Base-by-base conservation (phyloP, 2,329 filamentous ascomycete species). In the Penicillium polonicum region DNA sequence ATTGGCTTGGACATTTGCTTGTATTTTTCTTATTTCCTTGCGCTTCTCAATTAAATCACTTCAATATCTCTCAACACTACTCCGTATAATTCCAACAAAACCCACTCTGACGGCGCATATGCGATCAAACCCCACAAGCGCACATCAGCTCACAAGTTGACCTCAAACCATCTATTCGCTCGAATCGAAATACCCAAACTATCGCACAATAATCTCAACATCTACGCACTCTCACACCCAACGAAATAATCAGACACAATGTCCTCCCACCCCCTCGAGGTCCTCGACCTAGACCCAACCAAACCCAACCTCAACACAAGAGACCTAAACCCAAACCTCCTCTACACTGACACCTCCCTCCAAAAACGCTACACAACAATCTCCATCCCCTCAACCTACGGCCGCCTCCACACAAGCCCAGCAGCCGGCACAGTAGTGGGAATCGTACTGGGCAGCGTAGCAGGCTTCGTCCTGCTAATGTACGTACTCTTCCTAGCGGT, bases 341-440 rank as follows among this genome's bases (percentile, higher is more conserved):
- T 58, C 9, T 27, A 51, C 36, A 51, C 29, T 4, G 52, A 60
- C 54, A 53, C 29, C 33, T 27, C 55, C 42, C 58, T 64, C 41
- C 49, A 67, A 60, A 64, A 60, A 36, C 65, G 67, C 45, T 69
- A 69, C 59, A 64, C 63, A 54, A 72, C 75, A 51, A 63, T 77
- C 63, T 76, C 84, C 60, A 86, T 89, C 64, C 85, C 86, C 1
- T 80, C 83, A 27, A 84, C 84, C 64, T 89, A 89, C 72, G 78
- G 80, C 45, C 77, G 78, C 52, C 74, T 84, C 35, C 73, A 82
- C 68, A 66, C 74, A 27, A 80, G 83, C 6, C 84, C 84, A 0
- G 46, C 78, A 0, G 80, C 85, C 0, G 85, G 83, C 53, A 80
- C 80, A 39, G 80, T 88, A 1, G 84, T 80, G 10, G 86, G 85